These are phyloP conservation scores for Ganoderma leucocontextum DNA, from an alignment of 1,284 basidiomycete species.

Conservation along the genomic window DNA sequence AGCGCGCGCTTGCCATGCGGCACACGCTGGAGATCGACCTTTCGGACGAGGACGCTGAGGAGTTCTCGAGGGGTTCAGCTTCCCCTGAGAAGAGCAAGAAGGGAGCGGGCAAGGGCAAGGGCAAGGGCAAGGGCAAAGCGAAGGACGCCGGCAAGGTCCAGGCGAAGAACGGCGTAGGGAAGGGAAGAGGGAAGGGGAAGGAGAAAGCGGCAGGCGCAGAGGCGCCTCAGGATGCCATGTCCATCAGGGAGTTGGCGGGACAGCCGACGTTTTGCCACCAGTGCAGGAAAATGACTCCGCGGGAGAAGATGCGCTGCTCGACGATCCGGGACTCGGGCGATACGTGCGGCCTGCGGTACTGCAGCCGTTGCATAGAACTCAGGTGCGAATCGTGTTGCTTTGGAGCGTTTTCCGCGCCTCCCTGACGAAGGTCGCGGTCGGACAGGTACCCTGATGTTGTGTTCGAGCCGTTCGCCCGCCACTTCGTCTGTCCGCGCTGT, in stretches of 20 bases:
- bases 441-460: constrained; percentile 37
- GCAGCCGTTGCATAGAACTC: constrained; percentile 37
- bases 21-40: background rate
- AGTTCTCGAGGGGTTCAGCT: background rate
- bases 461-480: constrained; percentile 33
- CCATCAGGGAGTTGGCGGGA: constrained; percentile 14
- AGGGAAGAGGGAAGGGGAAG: constrained; percentile 23
- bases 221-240: background rate
- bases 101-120: constrained; percentile 17
- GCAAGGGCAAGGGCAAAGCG: constrained; percentile 17
- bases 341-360: constrained; percentile 38
- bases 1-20: constrained; percentile 12
- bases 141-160: constrained; percentile 14
- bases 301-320: constrained; percentile 41
- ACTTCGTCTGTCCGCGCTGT: constrained; percentile 40
- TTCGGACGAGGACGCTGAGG: background rate
- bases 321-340: constrained; percentile 27
- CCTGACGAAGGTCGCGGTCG: background rate
- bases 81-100: background rate
- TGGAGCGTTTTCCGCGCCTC: background rate
- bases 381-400: constrained; percentile 31
- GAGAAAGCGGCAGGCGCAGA: constrained; percentile 3
- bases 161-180: background rate
- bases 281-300: constrained; percentile 32
- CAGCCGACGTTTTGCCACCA: constrained; percentile 40